A percentile compares a stretch with the other conserved stretches of the same genome.
These are phyloP conservation scores for Penicillium herquei DNA, from an alignment of 495 filamentous ascomycete genomes.

Conservation along the genomic window DNA sequence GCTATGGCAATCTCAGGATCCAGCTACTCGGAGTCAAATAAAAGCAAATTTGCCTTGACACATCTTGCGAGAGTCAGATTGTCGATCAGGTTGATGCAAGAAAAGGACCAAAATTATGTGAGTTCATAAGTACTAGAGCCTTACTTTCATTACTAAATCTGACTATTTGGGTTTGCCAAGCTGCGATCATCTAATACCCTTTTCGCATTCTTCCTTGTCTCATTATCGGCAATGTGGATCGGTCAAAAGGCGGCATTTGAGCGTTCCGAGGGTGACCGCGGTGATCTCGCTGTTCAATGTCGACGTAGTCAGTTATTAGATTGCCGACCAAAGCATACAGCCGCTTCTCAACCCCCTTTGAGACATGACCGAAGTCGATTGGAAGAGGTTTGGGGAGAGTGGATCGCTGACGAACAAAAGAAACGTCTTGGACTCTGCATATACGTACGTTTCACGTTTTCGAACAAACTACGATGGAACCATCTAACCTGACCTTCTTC, in stretches of 20 bases:
- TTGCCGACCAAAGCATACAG: conserved; percentile 15
- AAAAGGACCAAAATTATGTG: conserved; percentile 1
- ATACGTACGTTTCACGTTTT: conserved; percentile 14
- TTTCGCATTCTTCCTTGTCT: conserved; percentile 23
- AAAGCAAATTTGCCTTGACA: conserved; percentile 17
- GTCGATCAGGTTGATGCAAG: conserved; percentile 9
- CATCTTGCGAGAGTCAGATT: conserved; percentile 22
- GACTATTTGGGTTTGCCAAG: conserved; percentile 2
- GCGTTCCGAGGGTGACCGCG: conserved; percentile 22
- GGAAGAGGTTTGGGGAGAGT: conserved; percentile 20
- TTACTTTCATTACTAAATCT: conserved; percentile 3
- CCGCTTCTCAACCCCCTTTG: conserved; percentile 1
- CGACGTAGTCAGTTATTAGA: conserved; percentile 22
- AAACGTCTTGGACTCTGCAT: conserved; percentile 27
- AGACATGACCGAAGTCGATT: conserved; percentile 10
- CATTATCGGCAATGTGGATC: conserved; percentile 23
- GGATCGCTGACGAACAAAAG: conserved; percentile 21
- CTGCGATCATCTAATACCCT: conserved; percentile 20
- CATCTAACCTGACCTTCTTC: not conserved
- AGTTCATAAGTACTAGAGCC: not conserved
- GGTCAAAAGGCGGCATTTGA: conserved; percentile 25
- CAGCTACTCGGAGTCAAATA: conserved; percentile 17
- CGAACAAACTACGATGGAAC: not conserved
- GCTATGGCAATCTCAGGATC: conserved; percentile 26
- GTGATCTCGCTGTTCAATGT: conserved; percentile 21